Evolutionary conservation across 2,329 filamentous ascomycete species (phyloP).

Genomic region (Metarhizium robertsii): DNA sequence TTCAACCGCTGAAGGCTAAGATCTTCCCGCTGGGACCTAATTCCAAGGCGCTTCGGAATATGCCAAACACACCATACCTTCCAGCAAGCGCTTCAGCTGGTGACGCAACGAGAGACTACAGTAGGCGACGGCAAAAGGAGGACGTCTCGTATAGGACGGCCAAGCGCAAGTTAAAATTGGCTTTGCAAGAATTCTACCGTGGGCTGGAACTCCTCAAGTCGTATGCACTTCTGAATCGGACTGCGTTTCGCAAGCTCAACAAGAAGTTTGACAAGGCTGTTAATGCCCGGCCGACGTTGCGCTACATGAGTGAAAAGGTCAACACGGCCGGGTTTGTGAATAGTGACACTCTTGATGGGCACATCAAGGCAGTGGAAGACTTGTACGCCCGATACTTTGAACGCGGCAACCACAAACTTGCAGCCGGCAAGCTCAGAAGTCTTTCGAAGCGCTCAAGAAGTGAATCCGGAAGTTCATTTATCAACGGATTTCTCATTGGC

Average conservation of each 20-base stretch:
- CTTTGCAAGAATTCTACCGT: constrained; percentile 87
- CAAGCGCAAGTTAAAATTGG: constrained; percentile 84
- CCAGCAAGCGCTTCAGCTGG: constrained; percentile 13
- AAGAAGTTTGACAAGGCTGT: constrained; percentile 97
- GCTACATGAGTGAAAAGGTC: constrained; percentile 87
- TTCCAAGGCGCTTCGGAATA: constrained; percentile 47
- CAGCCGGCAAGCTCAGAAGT: constrained; percentile 75
- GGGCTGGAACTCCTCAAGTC: constrained; percentile 86
- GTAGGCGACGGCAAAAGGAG: constrained; percentile 33
- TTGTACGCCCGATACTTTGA: constrained; percentile 94
- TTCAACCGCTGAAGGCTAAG: constrained; percentile 44
- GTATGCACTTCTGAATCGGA: constrained; percentile 82
- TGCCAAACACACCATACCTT: constrained; percentile 41
- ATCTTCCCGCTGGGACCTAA: constrained; percentile 50
- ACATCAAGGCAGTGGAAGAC: constrained; percentile 77
- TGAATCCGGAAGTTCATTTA: constrained; percentile 48
- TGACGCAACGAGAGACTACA: constrained; percentile 38
- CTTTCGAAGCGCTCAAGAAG: constrained; percentile 50
- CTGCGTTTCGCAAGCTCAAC: constrained; percentile 93
- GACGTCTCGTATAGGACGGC: constrained; percentile 77
- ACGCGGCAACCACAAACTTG: constrained; percentile 84
- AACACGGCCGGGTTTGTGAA: constrained; percentile 86
- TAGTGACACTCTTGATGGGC: constrained; percentile 72
- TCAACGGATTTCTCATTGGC: constrained; percentile 58
- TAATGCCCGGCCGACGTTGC: constrained; percentile 64